phyloP scores from a whole-genome alignment of 2,329 filamentous ascomycete genomes.

The Polytolypa hystricis region DNA sequence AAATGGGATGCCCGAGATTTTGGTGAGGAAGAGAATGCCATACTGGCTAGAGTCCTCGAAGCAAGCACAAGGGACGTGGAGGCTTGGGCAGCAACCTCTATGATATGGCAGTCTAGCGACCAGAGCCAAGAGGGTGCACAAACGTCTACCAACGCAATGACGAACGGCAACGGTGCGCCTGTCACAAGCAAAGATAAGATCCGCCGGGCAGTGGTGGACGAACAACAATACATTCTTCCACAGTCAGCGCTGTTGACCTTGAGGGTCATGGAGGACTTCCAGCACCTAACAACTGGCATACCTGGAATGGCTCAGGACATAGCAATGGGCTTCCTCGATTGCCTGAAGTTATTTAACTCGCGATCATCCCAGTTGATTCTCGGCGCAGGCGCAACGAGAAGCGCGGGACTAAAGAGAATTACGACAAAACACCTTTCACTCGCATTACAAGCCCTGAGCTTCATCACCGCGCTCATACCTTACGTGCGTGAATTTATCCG shows the following conservation, averaged over 20 bases:
- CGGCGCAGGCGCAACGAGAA: slow-evolving; percentile 79
- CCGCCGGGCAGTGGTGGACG: slow-evolving; percentile 66
- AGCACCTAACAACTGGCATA: slow-evolving; percentile 72
- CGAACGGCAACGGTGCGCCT: slow-evolving; percentile 21
- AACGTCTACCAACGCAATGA: slow-evolving; percentile 26
- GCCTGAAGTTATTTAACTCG: slow-evolving; percentile 88
- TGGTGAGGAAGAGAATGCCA: slow-evolving; percentile 38
- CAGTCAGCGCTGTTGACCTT: slow-evolving; percentile 73
- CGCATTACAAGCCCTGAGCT: slow-evolving; percentile 77
- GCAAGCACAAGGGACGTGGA: slow-evolving; percentile 49
- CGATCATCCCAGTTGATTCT: slow-evolving; percentile 93
- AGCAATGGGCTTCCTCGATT: slow-evolving; percentile 66
- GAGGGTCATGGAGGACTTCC: slow-evolving; percentile 67
- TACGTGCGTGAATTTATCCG: slow-evolving; percentile 87
- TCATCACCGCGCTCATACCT: slow-evolving; percentile 76
- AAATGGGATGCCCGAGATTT: slow-evolving; percentile 57
- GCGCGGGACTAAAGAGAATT: slow-evolving; percentile 88
- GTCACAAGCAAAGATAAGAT: slow-evolving; percentile 48
- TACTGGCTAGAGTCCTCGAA: slow-evolving; percentile 45
- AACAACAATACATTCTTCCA: slow-evolving; percentile 75
- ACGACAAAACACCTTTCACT: slow-evolving; percentile 90
- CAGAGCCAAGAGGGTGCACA: slow-evolving; percentile 15
- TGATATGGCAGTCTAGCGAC: slow-evolving; percentile 38
- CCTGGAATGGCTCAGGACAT: slow-evolving; percentile 83
- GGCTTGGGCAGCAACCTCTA: slow-evolving; percentile 41